Evolutionary conservation across 1,139 yeast genomes (phyloP), one percentile per base, ranked within the genome.

Genomic region (Zhuliangozyma blackwelliae): DNA sequence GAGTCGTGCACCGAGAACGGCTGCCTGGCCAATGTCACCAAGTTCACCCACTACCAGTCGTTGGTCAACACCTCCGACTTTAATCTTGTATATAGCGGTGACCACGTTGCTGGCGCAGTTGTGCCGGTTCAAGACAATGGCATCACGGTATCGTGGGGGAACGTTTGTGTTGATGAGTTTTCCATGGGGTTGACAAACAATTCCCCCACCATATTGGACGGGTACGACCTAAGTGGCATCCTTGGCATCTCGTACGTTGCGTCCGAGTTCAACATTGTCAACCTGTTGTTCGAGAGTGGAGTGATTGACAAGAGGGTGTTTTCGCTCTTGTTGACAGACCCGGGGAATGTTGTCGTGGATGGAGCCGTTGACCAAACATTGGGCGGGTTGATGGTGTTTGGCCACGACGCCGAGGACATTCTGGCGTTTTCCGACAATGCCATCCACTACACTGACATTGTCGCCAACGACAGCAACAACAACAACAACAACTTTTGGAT

Each of bases 401-500:
- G 68, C 5, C 44, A 55, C 3, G 45, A 44, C 27, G 59, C 58
- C 5, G 32, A 39, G 7, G 40, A 50, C n/a, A 34, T 46, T 25
- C 44, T 45, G 10, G 26, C 40, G 10, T 50, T 55, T 29, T 40
- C 40, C 8, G 40, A 36, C 22, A 35, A 47, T 10, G 27, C 38
- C 10, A 52, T 77, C 25, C 51, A 63, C 29, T 75, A 72, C 46
- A 54, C 71, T 5, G 52, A 63, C 22, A 57, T 78, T 8, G 41
- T 68, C 10, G 51, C 56, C 3, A 68, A 73, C 37, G 43, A 55
- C 4, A n/a, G n/a, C n/a, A n/a, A n/a, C n/a, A n/a, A n/a, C n/a
- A n/a, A n/a, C n/a, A n/a, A n/a, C n/a, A 50, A 64, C 31, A 57
- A 63, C 32, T 75, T 78, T 47, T 81, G 88, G 88, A 63, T 77